Base-by-base conservation (phyloP, 2,329 filamentous ascomycete genomes). In the Fusarium bulbicola region DNA sequence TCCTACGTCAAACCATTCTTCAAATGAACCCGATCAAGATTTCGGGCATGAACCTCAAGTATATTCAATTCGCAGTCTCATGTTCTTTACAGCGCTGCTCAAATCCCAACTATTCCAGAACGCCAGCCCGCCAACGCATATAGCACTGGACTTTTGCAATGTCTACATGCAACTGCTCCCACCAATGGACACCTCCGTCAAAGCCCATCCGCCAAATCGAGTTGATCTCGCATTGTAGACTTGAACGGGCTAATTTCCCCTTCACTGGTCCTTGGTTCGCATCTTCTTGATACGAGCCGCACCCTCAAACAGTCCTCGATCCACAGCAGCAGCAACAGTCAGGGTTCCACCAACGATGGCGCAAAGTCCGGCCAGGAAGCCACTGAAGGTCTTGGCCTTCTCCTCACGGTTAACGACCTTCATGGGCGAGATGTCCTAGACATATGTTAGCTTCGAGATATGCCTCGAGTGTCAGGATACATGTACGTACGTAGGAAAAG, bases 401-500 rank as follows among this genome's bases (percentile, higher is more conserved):
- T 93, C 92, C 85, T 99, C 97, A 62, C 95, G 92, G 86, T 99
- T 99, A 84, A 99, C 93, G 69, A 99, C 95, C 85, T 98, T 99
- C 96, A 99, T 99, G 10, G 96, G 96, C 5, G 95, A 98, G 82
- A 99, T 99, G 78, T 99, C 96, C 93, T 95, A 32, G 8, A 36
- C 16, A 18, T 34, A 21, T 28, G 66, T 79, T 74, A 79, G 76
- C 58, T 60, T 54, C 10, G 7, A 26, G 20, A 18, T n/a, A 15
- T 34, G 24, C 16, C 20, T 46, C 13, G 50, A 37, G 15, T 54
- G 14, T 13, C n/a, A 3, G n/a, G 36, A 32, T 13, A 32, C 26
- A 13, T 18, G 40, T 37, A 89, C 92, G 89, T 86, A 95, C 93
- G 78, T 99, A 99, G 74, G 95, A 97, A 86, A 99, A 98, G 86